These are phyloP conservation scores for Saccharomycodes ludwigii DNA, from an alignment of 805 yeast genomes.

Conservation along the genomic window DNA sequence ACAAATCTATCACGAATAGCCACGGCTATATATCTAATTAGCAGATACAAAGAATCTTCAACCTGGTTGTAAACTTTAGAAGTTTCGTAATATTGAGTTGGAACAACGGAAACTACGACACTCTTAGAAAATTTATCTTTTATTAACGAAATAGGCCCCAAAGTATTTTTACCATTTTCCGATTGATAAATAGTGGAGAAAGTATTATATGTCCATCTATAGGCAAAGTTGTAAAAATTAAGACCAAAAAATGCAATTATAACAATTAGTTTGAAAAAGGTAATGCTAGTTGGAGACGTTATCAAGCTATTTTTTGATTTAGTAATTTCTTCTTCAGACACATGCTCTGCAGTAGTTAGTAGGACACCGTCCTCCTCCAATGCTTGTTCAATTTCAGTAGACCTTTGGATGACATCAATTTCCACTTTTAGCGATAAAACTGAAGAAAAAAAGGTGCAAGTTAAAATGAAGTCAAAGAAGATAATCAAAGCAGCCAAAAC, in stretches of 20 bases:
- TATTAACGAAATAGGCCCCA: neutral
- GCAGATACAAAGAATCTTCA: conserved; percentile 46
- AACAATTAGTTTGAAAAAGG: conserved; percentile 48
- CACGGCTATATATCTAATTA: conserved; percentile 43
- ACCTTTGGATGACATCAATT: conserved; percentile 73
- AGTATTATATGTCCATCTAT: conserved; percentile 53
- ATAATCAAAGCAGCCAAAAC: conserved; percentile 59
- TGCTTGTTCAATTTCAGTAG: conserved; percentile 62
- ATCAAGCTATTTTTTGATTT: conserved; percentile 13
- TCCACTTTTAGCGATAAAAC: conserved; percentile 80
- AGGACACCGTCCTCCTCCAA: conserved; percentile 90
- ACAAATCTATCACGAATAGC: conserved; percentile 73
- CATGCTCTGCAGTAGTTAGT: conserved; percentile 58
- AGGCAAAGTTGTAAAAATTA: conserved; percentile 57
- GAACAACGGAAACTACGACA: conserved; percentile 44
- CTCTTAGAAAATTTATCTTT: conserved; percentile 21
- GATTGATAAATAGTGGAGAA: conserved; percentile 21
- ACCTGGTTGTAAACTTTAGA: conserved; percentile 40
- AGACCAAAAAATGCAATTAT: conserved; percentile 46
- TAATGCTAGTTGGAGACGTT: conserved; percentile 30
- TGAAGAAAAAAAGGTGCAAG: conserved; percentile 74
- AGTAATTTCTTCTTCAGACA: conserved; percentile 26
- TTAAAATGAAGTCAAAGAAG: conserved; percentile 55
- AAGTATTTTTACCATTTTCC: neutral
- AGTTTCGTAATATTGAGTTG: conserved; percentile 47